Evolutionary conservation across 1,284 basidiomycete species (phyloP), one percentile per base, ranked within the genome.

Genomic region (Ceratobasidium sp.): DNA sequence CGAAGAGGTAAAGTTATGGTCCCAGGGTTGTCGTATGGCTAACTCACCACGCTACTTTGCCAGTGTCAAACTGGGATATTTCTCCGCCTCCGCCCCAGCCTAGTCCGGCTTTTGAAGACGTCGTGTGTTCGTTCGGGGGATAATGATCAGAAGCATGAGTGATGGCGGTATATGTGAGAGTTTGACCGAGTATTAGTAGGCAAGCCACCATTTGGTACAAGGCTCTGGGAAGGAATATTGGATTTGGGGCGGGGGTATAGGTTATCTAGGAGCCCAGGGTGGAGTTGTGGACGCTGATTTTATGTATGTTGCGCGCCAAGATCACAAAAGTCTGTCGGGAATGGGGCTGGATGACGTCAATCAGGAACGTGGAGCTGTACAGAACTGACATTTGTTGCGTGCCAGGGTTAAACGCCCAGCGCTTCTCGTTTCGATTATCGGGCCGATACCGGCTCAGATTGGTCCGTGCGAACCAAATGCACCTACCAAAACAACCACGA

Each of bases 11-110:
- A n/a, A n/a, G n/a, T n/a, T n/a, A n/a, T n/a, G n/a, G n/a, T n/a
- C n/a, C n/a, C n/a, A 24, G 1, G n/a, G 43, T 29, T 5, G 49
- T 29, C 16, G 1, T 34, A 19, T 19, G 29, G 2, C 22, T 6
- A 27, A 34, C 66, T 58, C 24, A 69, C 66, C 66, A 76, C 14
- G 62, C 48, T 22, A 76, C 46, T 22, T 74, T 74, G 16, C 22
- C 14, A n/a, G 14, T 51, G 37, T 71, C 49, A 43, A 68, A 61
- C 43, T 74, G 72, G 39, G 75, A 39, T 34, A 74, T 68, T 43
- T 76, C 72, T n/a, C 56, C 64, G 11, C 66, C 51, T 14, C 54
- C 56, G 19, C 54, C 68, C 68, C 68, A 71, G 1, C 68, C 68
- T 19, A 71, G 68, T 4, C 68, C 68, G 14, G 68, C 68, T 49